Evolutionary conservation across 345 rosid species (phyloP).

Genomic region (Populus ilicifolia): DNA sequence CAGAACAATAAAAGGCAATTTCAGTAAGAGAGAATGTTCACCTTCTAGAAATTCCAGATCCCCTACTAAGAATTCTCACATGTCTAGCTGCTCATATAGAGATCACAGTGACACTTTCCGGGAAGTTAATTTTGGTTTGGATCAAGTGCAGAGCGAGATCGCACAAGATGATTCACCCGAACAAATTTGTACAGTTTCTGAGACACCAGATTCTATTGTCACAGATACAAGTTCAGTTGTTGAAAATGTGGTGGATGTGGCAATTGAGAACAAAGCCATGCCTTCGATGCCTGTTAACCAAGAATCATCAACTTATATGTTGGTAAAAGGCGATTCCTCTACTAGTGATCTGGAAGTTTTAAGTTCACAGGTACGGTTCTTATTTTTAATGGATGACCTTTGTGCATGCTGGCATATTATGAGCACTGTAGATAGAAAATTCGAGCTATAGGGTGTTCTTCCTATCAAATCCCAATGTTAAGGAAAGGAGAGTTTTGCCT

Average conservation of each 20-base stretch:
- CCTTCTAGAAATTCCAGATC: slow-evolving; percentile 42
- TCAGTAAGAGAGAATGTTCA: slow-evolving; percentile 36
- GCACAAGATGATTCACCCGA: slow-evolving; percentile 27
- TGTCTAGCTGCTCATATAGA: slow-evolving; percentile 20
- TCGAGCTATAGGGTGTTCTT: background rate
- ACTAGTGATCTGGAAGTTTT: slow-evolving; percentile 27
- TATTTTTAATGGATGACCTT: slow-evolving; percentile 6
- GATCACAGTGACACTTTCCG: slow-evolving; percentile 39
- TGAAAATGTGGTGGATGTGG: slow-evolving; percentile 36
- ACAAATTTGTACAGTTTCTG: slow-evolving; percentile 37
- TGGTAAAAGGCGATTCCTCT: slow-evolving; percentile 25
- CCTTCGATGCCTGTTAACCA: slow-evolving; percentile 32
- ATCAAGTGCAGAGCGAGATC: slow-evolving; percentile 25
- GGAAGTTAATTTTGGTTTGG: slow-evolving; percentile 32
- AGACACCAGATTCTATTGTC: slow-evolving; percentile 28
- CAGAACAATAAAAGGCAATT: slow-evolving; percentile 40
- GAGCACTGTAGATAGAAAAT: background rate
- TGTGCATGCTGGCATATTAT: background rate
- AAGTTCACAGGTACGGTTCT: slow-evolving; percentile 32
- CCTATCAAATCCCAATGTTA: background rate
- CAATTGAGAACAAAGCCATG: slow-evolving; percentile 26
- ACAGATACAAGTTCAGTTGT: slow-evolving; percentile 32
- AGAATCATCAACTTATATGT: slow-evolving; percentile 37
- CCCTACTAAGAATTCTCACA: slow-evolving; percentile 33
- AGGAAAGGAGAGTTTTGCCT: background rate